Conservation (phyloP, 345 rosid genomes). For the Hibiscus syriacus region DNA sequence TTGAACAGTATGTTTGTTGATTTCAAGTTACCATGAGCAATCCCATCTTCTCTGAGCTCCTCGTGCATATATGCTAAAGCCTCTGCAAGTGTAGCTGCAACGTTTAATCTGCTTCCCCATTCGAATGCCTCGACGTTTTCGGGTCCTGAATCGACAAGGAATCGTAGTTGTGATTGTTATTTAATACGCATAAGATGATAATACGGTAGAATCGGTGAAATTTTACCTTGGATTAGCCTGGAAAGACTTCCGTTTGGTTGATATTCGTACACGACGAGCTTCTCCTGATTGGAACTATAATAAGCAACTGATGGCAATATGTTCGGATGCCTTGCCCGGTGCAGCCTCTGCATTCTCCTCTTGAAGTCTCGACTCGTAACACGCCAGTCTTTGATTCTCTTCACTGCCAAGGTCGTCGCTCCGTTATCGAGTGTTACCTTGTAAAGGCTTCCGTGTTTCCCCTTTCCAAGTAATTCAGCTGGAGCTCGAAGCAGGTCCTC, state of each 20-base stretch:
- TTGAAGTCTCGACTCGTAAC: conserved; percentile 36
- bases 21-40: conserved; percentile 64
- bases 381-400: conserved; percentile 40
- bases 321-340: conserved; percentile 37
- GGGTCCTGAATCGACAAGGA: conserved; percentile 25
- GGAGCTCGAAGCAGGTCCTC: conserved; percentile 61
- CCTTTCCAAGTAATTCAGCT: conserved; percentile 48
- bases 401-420: conserved; percentile 31
- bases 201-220: neutral
- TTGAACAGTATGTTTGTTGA: conserved; percentile 53
- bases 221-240: conserved; percentile 46
- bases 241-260: conserved; percentile 52
- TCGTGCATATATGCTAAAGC: conserved; percentile 42
- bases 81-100: conserved; percentile 33
- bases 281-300: conserved; percentile 59
- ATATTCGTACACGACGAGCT: conserved; percentile 48
- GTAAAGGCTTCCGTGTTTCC: conserved; percentile 59
- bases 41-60: conserved; percentile 30
- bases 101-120: conserved; percentile 48
- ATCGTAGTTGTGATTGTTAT: too few species aligned
- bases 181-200: too few species aligned
- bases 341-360: conserved; percentile 37
- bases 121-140: conserved; percentile 29
- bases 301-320: conserved; percentile 37
- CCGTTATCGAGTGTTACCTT: conserved; percentile 40